Percentiles rank a stretch among this genome's conserved stretches.
Conservation (phyloP, 2,329 filamentous ascomycete genomes). For the Aspergillus sp. region DNA sequence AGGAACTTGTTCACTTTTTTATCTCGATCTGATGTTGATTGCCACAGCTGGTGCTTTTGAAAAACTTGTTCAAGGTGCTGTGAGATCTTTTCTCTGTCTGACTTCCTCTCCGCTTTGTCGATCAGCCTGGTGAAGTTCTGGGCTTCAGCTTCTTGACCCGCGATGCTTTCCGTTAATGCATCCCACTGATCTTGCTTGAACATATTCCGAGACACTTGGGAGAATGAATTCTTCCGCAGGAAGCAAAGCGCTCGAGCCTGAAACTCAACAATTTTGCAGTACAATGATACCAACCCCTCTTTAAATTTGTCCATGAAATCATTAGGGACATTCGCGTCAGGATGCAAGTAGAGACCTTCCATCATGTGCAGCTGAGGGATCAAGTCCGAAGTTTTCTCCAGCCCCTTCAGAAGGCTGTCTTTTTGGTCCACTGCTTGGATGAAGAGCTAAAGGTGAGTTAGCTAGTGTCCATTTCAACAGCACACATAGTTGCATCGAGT, state of each 20-base stretch:
- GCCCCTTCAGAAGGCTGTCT: slow-evolving; percentile 4
- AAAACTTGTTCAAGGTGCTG: not conserved
- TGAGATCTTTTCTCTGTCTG: not conserved
- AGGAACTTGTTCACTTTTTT: not conserved
- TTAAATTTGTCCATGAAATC: slow-evolving; percentile 1
- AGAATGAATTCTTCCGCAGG: slow-evolving; percentile 1
- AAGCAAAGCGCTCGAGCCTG: slow-evolving; percentile 8
- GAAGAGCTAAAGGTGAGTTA: slow-evolving; percentile 1
- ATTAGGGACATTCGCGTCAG: not conserved
- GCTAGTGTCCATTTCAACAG: not conserved
- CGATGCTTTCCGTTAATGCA: slow-evolving; percentile 1
- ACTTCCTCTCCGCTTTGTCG: not conserved
- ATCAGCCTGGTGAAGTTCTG: not conserved
- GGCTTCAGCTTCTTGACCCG: slow-evolving; percentile 1
- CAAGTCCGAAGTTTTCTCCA: slow-evolving; percentile 3
- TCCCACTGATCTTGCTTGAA: slow-evolving; percentile 5
- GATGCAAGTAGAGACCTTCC: slow-evolving; percentile 2
- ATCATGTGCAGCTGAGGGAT: slow-evolving; percentile 4
- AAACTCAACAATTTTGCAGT: slow-evolving; percentile 7
- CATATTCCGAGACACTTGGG: slow-evolving; percentile 1
- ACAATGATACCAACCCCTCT: slow-evolving; percentile 1
- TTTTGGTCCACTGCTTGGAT: slow-evolving; percentile 6
- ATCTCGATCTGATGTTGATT: not conserved
- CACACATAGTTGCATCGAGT: not conserved
- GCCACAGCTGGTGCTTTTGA: not conserved